These are phyloP conservation scores for Ottelia alismoides DNA, from an alignment of 106 monocot genomes.

Conservation along the genomic window DNA sequence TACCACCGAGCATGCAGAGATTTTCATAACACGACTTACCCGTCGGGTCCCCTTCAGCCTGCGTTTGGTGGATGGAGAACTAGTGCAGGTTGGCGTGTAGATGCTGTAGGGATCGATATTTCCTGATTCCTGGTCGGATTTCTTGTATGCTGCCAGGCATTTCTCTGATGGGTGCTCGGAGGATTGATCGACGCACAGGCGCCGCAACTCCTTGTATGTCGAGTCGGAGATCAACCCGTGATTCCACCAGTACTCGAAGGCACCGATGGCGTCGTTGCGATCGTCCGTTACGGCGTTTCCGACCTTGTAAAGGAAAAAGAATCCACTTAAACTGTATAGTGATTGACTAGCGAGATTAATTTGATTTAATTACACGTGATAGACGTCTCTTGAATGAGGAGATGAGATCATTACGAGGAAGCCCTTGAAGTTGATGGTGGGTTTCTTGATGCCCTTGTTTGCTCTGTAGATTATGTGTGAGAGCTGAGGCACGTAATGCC, in stretches of 20 bases:
- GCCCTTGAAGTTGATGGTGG: constrained; percentile 23
- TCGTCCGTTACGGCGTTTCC: constrained; percentile 24
- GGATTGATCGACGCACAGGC: neutral
- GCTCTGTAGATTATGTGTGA: constrained; percentile 17
- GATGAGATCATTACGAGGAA: constrained; percentile 7
- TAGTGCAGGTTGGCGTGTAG: constrained; percentile 20
- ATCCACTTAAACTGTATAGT: too few relatives aligned
- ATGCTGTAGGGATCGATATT: constrained; percentile 37
- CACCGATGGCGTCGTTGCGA: neutral
- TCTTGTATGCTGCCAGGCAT: too few relatives aligned
- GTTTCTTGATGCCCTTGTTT: neutral
- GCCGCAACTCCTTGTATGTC: neutral
- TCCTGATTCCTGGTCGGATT: too few relatives aligned
- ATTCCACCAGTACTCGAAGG: constrained; percentile 18
- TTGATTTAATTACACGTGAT: neutral
- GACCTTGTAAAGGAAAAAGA: too few relatives aligned
- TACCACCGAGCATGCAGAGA: too few relatives aligned
- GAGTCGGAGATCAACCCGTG: constrained; percentile 21
- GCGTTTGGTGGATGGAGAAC: neutral
- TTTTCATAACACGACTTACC: too few relatives aligned
- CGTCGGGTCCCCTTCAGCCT: neutral
- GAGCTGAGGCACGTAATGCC: constrained; percentile 44
- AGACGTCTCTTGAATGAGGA: too few relatives aligned
- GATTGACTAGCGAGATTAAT: neutral
- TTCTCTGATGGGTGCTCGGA: too few relatives aligned